phyloP scores from a whole-genome alignment of 2,329 filamentous ascomycete species.

The Cladosporium oxysporum region DNA sequence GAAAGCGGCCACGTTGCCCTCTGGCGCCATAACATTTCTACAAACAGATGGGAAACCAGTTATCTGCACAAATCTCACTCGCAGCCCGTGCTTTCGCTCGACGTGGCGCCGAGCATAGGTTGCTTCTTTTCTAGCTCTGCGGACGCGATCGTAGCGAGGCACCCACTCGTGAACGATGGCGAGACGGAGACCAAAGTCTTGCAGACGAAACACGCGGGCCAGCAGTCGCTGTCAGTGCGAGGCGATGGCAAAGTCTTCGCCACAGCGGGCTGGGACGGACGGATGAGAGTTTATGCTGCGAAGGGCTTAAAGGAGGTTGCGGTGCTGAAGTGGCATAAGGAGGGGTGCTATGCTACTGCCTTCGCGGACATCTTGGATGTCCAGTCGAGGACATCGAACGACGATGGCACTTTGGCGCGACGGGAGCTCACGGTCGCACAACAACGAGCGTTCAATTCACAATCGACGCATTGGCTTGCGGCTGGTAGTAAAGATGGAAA shows the following conservation, averaged over 20 bases:
- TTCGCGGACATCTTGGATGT: conserved; percentile 57
- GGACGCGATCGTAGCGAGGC: conserved; percentile 76
- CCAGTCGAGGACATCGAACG: neutral
- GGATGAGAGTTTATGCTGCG: conserved; percentile 73
- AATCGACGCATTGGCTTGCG: conserved; percentile 81
- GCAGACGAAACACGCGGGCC: conserved; percentile 86
- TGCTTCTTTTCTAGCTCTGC: conserved; percentile 80
- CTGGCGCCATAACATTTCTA: conserved; percentile 46
- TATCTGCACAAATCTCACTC: conserved; percentile 70
- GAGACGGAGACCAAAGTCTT: conserved; percentile 34
- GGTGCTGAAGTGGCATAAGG: conserved; percentile 90
- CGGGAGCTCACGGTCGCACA: conserved; percentile 34
- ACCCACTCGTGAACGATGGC: conserved; percentile 55
- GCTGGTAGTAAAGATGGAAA: conserved; percentile 94
- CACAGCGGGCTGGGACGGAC: conserved; percentile 90
- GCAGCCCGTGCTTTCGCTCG: conserved; percentile 75
- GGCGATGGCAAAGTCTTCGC: conserved; percentile 81
- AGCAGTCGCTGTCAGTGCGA: conserved; percentile 76
- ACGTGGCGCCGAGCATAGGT: conserved; percentile 41
- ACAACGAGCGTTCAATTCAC: conserved; percentile 56
- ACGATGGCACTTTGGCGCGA: neutral
- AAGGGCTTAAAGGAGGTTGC: conserved; percentile 85
- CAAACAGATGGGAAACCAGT: conserved; percentile 54
- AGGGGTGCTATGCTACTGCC: conserved; percentile 78
- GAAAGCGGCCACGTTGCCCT: conserved; percentile 76